These are phyloP conservation scores for Bryoglossum gracile DNA, from an alignment of 495 filamentous ascomycete species.

Conservation along the genomic window DNA sequence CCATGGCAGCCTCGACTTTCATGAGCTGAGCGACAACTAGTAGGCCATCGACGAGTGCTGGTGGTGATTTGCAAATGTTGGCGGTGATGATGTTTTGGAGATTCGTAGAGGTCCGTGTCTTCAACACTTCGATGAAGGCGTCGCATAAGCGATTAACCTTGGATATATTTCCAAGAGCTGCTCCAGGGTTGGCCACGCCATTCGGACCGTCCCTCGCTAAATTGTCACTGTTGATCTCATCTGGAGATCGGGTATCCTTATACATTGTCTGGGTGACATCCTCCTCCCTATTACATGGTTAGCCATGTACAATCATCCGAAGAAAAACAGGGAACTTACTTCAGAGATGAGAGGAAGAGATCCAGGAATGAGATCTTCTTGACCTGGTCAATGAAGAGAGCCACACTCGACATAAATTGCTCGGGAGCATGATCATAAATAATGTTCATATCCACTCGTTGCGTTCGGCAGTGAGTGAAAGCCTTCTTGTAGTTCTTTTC, in stretches of 20 bases:
- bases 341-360: conserved; percentile 81
- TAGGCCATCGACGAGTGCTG: conserved; percentile 81
- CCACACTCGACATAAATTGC: conserved; percentile 71
- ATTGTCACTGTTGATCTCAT: conserved; percentile 19
- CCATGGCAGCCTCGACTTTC: conserved; percentile 56
- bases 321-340: conserved; percentile 39
- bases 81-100: conserved; percentile 92
- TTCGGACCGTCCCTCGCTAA: conserved; percentile 3
- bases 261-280: conserved; percentile 94
- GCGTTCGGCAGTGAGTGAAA: conserved; percentile 79
- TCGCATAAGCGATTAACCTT: conserved; percentile 89
- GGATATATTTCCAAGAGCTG: conserved; percentile 21
- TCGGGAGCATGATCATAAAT: conserved; percentile 85
- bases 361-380: conserved; percentile 81
- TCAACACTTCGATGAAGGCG: conserved; percentile 65
- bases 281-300: conserved; percentile 56
- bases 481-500: conserved; percentile 73
- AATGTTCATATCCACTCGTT: conserved; percentile 96
- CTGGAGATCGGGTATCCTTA: conserved; percentile 58
- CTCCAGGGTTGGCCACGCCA: background rate
- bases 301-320: conserved; percentile 9
- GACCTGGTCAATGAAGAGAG: conserved; percentile 77
- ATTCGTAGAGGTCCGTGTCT: conserved; percentile 55
- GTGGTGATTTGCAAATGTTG: conserved; percentile 85
- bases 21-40: conserved; percentile 67